Conservation (phyloP, 306 rosid genomes). For the Acmispon strigosus region DNA sequence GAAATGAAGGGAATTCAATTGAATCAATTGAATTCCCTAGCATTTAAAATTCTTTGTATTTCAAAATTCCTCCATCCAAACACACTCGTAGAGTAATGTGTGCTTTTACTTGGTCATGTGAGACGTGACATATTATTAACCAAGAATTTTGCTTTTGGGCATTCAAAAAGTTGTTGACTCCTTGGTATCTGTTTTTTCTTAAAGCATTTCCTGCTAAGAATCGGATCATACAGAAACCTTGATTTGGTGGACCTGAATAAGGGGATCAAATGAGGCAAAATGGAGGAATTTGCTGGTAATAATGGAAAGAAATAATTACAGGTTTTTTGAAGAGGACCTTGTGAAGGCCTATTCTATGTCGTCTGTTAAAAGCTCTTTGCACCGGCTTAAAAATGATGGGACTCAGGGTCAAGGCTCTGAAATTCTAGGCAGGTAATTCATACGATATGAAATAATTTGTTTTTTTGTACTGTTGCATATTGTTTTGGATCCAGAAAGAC, state of each 20-base stretch:
- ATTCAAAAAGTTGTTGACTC: neutral
- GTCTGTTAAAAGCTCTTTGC: constrained; percentile 14
- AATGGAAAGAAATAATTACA: constrained; percentile 12
- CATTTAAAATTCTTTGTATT: too few species aligned
- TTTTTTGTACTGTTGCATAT: neutral
- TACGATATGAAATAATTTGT: neutral
- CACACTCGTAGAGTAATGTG: too few species aligned
- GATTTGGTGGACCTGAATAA: constrained; percentile 18
- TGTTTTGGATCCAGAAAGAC: neutral
- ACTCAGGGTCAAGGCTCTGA: constrained; percentile 26
- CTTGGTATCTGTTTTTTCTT: constrained; percentile 7
- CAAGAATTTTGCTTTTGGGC: neutral
- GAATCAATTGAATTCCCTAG: too few species aligned
- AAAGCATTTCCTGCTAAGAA: constrained; percentile 17
- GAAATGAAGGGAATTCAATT: too few species aligned
- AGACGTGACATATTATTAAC: neutral
- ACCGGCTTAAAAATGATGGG: constrained; percentile 15
- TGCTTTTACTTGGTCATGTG: neutral
- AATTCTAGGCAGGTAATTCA: constrained; percentile 23
- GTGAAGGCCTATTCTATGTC: constrained; percentile 32
- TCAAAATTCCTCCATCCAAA: too few species aligned
- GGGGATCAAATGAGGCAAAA: constrained; percentile 15
- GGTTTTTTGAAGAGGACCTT: constrained; percentile 21
- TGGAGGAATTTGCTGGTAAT: constrained; percentile 17
- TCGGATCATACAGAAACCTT: constrained; percentile 10